Conservation (phyloP, 2,329 filamentous ascomycete genomes). For the Emydomyces testavorans region DNA sequence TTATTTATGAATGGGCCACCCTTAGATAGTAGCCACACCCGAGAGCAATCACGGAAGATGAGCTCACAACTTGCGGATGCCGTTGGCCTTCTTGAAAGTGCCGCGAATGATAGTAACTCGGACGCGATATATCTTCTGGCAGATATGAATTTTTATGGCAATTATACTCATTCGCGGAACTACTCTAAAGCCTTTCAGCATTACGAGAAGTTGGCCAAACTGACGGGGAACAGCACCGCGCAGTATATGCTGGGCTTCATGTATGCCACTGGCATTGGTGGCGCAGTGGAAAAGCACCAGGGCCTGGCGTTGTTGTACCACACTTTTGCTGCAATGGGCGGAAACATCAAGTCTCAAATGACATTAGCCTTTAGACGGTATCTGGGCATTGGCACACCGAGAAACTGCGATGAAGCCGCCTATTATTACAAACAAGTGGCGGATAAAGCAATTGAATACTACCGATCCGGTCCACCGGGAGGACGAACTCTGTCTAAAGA, state of each 20-base stretch:
- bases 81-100: constrained; percentile 47
- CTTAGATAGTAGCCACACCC: constrained; percentile 33
- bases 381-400: constrained; percentile 69
- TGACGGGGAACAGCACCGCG: constrained; percentile 78
- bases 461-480: constrained; percentile 79
- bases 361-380: constrained; percentile 79
- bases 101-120: constrained; percentile 46
- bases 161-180: constrained; percentile 75
- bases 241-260: constrained; percentile 94
- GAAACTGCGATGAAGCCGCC: constrained; percentile 73
- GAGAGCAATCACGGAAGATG: constrained; percentile 27
- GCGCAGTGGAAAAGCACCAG: constrained; percentile 70
- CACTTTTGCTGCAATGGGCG: constrained; percentile 77
- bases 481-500: constrained; percentile 67
- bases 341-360: constrained; percentile 82
- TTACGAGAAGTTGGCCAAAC: constrained; percentile 64
- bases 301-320: constrained; percentile 88
- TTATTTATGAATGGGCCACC: constrained; percentile 54
- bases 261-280: constrained; percentile 84
- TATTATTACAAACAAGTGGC: constrained; percentile 88
- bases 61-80: constrained; percentile 43
- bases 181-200: constrained; percentile 67
- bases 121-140: constrained; percentile 84
- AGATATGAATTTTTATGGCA: constrained; percentile 94
- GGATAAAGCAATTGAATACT: constrained; percentile 81